Conservation (phyloP, 2,329 filamentous ascomycete species). For the Botrytis byssoidea region DNA sequence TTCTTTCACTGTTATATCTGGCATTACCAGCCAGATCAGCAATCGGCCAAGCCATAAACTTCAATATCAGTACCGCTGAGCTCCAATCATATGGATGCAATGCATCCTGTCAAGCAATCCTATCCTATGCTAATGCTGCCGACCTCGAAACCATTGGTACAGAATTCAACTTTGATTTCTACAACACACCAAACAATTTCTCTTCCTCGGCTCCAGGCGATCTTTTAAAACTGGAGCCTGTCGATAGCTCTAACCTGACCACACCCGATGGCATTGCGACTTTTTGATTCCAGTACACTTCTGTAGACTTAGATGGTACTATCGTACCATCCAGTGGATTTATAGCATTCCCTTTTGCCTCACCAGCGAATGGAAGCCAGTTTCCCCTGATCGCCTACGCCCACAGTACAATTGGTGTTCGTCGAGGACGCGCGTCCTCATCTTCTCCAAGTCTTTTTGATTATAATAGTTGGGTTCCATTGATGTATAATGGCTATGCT, state of each 20-base stretch:
- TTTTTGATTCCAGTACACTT: background rate
- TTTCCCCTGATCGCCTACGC: background rate
- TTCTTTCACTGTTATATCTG: background rate
- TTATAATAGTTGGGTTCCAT: background rate
- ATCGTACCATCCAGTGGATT: background rate
- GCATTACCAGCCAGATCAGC: background rate
- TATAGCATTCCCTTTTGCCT: background rate
- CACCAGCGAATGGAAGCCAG: background rate
- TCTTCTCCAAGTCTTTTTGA: background rate
- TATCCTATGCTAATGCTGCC: background rate
- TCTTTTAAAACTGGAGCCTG: background rate
- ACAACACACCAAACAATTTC: background rate
- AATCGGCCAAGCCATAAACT: background rate
- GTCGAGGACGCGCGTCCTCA: background rate
- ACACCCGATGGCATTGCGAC: background rate
- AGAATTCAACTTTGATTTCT: background rate
- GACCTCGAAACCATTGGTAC: background rate
- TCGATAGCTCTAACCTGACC: background rate
- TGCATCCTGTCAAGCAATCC: background rate
- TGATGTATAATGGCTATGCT: background rate
- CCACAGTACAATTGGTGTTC: background rate
- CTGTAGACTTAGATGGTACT: background rate
- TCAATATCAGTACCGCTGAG: background rate
- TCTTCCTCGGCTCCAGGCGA: background rate
- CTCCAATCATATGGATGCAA: background rate